Evolutionary conservation across 139 green algal genomes (phyloP).

Genomic region (Volvox reticuliferus): DNA sequence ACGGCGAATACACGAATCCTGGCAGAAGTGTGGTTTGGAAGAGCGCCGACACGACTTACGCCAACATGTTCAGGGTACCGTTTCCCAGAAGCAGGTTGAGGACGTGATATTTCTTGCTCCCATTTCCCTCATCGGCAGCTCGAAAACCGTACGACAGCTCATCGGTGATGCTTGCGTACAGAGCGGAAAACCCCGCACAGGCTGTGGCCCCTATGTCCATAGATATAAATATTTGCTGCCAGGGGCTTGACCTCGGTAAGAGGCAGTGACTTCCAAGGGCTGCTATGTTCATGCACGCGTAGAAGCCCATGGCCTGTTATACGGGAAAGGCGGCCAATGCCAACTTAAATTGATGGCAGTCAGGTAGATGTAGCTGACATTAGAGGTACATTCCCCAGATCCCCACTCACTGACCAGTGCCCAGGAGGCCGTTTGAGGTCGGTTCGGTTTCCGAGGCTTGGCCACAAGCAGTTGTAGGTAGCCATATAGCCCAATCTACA

Average conservation of each 20-base stretch:
- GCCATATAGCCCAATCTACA: not conserved
- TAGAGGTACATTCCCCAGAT: too few relatives aligned
- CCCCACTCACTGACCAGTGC: not conserved
- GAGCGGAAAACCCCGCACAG: not conserved
- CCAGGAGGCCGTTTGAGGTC: not conserved
- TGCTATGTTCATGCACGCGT: not conserved
- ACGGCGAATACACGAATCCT: too few relatives aligned
- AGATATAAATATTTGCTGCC: not conserved
- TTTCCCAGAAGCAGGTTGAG: not conserved
- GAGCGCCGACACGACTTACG: not conserved
- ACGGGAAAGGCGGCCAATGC: not conserved
- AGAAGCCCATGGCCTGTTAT: not conserved
- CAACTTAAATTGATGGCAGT: too few relatives aligned
- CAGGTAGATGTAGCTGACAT: too few relatives aligned
- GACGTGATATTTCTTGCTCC: not conserved
- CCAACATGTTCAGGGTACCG: not conserved
- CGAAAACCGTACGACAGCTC: not conserved
- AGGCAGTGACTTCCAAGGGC: constrained; percentile 23
- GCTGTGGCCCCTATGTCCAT: constrained; percentile 8
- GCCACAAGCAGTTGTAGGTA: not conserved
- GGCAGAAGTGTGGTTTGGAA: not conserved
- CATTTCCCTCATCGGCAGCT: not conserved
- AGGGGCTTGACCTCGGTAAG: not conserved
- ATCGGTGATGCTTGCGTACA: not conserved
- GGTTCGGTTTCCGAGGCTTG: not conserved